Evolutionary conservation across 495 filamentous ascomycete species (phyloP).

Genomic region (Aspergillus mulundensis): DNA sequence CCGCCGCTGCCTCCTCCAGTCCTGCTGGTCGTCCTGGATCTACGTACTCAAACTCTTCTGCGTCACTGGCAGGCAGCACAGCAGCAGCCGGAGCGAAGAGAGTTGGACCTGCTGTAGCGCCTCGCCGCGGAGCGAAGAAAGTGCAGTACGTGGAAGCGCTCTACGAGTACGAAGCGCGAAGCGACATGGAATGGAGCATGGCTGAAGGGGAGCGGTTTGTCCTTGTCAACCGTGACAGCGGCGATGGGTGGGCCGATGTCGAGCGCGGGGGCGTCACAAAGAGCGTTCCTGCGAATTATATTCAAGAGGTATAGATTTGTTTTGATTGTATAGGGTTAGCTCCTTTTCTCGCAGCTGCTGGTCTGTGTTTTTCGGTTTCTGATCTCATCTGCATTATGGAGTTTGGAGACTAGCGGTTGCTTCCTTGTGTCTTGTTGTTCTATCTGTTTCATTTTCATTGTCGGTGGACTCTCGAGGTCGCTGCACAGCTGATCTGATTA

Average conservation of each 20-base stretch:
- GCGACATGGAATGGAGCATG: conserved; percentile 86
- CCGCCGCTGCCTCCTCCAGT: conserved; percentile 23
- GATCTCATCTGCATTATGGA: conserved; percentile 8
- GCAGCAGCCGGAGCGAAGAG: conserved; percentile 56
- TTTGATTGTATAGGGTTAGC: neutral
- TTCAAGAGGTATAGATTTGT: conserved; percentile 60
- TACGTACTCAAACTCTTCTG: conserved; percentile 76
- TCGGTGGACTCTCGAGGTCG: neutral
- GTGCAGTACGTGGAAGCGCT: conserved; percentile 90
- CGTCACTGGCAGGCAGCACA: conserved; percentile 57
- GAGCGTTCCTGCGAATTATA: conserved; percentile 91
- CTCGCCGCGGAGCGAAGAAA: conserved; percentile 88
- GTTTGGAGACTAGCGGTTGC: conserved; percentile 7
- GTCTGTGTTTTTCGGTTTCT: conserved; percentile 1
- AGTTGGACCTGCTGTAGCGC: conserved; percentile 89
- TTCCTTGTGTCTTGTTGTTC: neutral
- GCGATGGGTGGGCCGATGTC: conserved; percentile 96
- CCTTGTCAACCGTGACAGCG: conserved; percentile 73
- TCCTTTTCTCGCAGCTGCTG: neutral
- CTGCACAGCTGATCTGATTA: neutral
- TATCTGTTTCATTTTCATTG: neutral
- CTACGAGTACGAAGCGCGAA: conserved; percentile 86
- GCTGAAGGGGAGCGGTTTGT: conserved; percentile 87
- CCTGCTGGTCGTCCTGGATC: conserved; percentile 55
- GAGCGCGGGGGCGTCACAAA: conserved; percentile 86